These are phyloP conservation scores for Isatis lusitanica DNA, from an alignment of 441 rosid species.

Conservation along the genomic window DNA sequence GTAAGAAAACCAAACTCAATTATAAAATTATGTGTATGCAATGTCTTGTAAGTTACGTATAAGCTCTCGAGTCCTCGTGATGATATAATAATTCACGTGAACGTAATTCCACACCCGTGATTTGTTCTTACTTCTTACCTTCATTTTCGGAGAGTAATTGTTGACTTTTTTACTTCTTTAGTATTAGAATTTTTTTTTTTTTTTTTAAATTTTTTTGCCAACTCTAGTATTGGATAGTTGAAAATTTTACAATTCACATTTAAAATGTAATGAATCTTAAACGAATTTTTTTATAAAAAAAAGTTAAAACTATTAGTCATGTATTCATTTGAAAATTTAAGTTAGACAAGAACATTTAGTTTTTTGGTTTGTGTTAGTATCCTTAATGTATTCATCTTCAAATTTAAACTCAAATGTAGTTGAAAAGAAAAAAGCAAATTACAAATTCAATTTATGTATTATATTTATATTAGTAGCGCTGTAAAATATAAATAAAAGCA, in stretches of 20 bases:
- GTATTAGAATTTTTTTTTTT: neutral
- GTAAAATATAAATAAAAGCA: neutral
- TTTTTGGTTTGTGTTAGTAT: neutral
- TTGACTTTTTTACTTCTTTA: neutral
- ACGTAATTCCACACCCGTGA: slow-evolving; percentile 20
- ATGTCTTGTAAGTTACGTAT: slow-evolving; percentile 11
- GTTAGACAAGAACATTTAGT: neutral
- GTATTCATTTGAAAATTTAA: neutral
- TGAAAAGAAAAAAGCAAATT: neutral
- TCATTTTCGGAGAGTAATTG: slow-evolving; percentile 30
- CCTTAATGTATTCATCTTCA: neutral
- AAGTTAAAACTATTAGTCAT: neutral
- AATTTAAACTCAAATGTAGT: neutral
- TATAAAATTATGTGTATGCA: neutral
- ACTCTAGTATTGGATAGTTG: neutral
- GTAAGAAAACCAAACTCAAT: neutral
- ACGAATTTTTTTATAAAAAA: neutral
- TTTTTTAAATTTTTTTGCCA: neutral
- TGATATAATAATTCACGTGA: slow-evolving; percentile 21
- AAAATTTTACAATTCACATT: neutral
- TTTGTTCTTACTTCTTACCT: neutral
- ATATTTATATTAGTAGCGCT: neutral
- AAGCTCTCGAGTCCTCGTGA: neutral
- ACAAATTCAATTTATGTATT: neutral
- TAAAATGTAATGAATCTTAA: neutral